Percentiles rank a stretch among this genome's conserved stretches.
These are phyloP conservation scores for Penicillium cosmopolitanum DNA, from an alignment of 495 filamentous ascomycete species.

Conservation along the genomic window DNA sequence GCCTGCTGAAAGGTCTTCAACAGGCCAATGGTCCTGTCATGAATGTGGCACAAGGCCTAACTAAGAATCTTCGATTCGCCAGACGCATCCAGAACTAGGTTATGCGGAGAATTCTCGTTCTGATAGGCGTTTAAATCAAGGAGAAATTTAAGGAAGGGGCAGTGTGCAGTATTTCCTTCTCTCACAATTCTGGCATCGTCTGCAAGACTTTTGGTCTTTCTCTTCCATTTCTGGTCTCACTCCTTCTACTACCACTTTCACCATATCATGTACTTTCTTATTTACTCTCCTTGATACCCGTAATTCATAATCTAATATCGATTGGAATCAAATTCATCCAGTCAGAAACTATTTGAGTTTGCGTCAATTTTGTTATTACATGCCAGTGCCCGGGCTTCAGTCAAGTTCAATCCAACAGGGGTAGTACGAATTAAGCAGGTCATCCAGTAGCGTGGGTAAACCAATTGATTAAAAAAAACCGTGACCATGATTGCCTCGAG, in stretches of 20 bases:
- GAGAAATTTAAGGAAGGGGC: not conserved
- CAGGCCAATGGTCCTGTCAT: constrained; percentile 18
- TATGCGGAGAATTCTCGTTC: not conserved
- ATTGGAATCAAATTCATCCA: not conserved
- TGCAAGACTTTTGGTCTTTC: not conserved
- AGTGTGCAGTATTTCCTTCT: not conserved
- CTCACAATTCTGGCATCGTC: not conserved
- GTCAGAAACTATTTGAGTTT: not conserved
- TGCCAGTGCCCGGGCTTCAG: not conserved
- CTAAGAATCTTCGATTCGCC: constrained; percentile 20
- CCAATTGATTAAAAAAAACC: too few species aligned
- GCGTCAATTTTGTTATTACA: not conserved
- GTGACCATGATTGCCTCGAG: too few species aligned
- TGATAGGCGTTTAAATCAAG: not conserved
- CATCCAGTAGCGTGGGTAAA: too few species aligned
- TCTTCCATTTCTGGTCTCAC: constrained; percentile 1
- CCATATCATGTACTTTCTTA: constrained; percentile 16
- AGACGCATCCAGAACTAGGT: constrained; percentile 17
- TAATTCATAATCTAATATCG: constrained; percentile 20
- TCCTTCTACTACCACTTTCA: not conserved
- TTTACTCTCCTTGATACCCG: constrained; percentile 22
- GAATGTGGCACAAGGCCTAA: constrained; percentile 16
- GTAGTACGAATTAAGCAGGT: not conserved
- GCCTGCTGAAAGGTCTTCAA: constrained; percentile 23
- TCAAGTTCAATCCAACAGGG: too few species aligned